Base-by-base conservation (phyloP, 257 asterid genomes). In the Forsythia viridissima region DNA sequence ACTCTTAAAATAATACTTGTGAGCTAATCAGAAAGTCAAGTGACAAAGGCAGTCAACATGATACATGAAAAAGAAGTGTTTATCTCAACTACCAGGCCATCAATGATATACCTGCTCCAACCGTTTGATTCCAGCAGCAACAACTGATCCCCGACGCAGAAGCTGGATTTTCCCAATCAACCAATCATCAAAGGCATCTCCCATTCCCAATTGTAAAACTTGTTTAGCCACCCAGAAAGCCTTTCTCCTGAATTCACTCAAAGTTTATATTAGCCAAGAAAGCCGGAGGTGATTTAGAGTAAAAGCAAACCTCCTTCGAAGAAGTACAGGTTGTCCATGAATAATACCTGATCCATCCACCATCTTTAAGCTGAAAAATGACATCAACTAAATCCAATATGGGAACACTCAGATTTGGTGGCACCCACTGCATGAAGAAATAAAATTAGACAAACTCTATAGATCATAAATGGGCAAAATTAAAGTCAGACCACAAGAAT, bases 171-270 rank as follows among this genome's bases (percentile, higher is more conserved):
- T 93, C 85, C 84, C 98, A 79, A 96, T 90, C 87, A 96, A 84
- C 99, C 99, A 96, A 88, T 96, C 99, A 87, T 96, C 98, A 76
- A 96, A 88, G 74, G 99, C 99, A 87, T 96, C 99, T 55, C 99
- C 98, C 99, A 96, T 96, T 80, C 99, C 99, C 89, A 96, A 85
- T 74, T 93, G 99, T 75, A 96, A 83, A 81, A 93, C 94, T 89
- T 93, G 99, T 82, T 96, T 96, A 67, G 97, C 99, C 72, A 92
- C 96, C 99, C 99, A 96, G 76, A 96, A 92, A 77, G 98, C 98
- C 84, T 93, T 89, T 84, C 98, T 92, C 94, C 98, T 96, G 88
- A 63, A 75, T 80, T 79, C 71, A 76, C 76, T 70, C 79, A 80
- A 74, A 81, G 77, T 82, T 71, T 24, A 59, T 78, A 77, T 65